Base-by-base conservation (phyloP, 2,329 filamentous ascomycete species). In the Colletotrichum chlorophyti region DNA sequence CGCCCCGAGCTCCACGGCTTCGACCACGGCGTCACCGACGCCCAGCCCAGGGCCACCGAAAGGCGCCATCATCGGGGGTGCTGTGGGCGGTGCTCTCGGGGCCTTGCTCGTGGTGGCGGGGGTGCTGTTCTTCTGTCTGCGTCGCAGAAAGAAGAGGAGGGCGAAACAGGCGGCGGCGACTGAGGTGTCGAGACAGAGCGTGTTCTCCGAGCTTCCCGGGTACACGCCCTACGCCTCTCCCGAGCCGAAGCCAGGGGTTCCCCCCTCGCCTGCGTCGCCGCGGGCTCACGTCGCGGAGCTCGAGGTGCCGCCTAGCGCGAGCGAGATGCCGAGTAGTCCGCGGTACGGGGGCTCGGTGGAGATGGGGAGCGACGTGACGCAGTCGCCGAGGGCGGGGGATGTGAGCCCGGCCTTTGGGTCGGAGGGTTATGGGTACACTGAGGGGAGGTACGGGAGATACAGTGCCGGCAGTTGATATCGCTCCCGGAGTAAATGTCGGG, bases 311-410 rank as follows among this genome's bases (percentile, higher is more conserved):
- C 21, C 12, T 6, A 51, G 37, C 15, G 53, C 47, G 38, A 57
- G 53, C 31, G 46, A 57, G 46, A 57, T 57, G 53, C 53, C 46
- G 7, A 51, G 53, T 10, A 57, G 53, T 24, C 53, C 46, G 21
- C 29, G 47, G n/a, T 58, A 46, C 10, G 53, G 47, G 3, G 53
- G 47, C 10, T 57, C 47, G 5, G 53, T 52, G 6, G 47, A 46
- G 38, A 45, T 57, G 53, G 47, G 31, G 11, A 57, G 53, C 11
- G 47, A 58, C 8, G 32, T 27, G 10, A 58, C 47, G 7, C 32
- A 38, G 11, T 52, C 38, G n/a, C 47, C 53, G 32, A 32, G 34
- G 32, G 23, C 7, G 10, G 40, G 31, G n/a, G 21, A 45, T 17
- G 31, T 45, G 6, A 53, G 42, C 6, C 50, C 50, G 4, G 21